Base-by-base conservation (phyloP, 129 eudicot genomes). In the Smallanthus sonchifolius region DNA sequence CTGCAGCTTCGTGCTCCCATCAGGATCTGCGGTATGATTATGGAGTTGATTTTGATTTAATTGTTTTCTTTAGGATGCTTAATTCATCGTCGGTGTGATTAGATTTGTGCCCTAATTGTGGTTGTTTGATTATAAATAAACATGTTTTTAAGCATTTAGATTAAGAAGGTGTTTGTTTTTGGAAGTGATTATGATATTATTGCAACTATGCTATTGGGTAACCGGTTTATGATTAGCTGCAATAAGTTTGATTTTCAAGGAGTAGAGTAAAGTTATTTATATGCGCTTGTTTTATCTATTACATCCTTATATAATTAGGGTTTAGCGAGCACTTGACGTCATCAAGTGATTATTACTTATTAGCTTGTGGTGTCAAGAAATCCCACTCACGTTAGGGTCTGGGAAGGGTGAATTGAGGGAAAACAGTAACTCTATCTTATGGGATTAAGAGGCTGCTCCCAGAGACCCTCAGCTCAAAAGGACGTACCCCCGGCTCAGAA, bases 21-120 rank as follows among this genome's bases (percentile, higher is more conserved):
- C 82, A 86, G 86, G 89, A 92, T 92, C 83, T 92, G 98, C 35
- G 98, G 98, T 92, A 9, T 44, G 48, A 10, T n/a, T 45, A 10
- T 7, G 17, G 16, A 44, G 9, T 44, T 44, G 54, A 13, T 48
- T 13, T 2, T 48, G 16, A 48, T 48, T 48, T 5, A 2, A 4
- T 48, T 48, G 17, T 15, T 5, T 48, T 3, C 0, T 48, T 64
- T 57, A 13, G 34, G 60, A 30, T 74, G 36, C 36, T 70, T 17
- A 48, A 48, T 48, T 15, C 17, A 48, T 48, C 7, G 15, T 48
- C 17, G 20, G 20, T 48, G 17, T 48, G 16, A 14, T 48, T 48
- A 15, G 55, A 48, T 48, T 69, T 40, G 24, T 70, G 10, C 6
- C 51, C 5, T 20, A n/a, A 8, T 35, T 69, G 4, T 70, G 44